A percentile compares a stretch with the other conserved stretches of the same genome.
phyloP scores from a whole-genome alignment of 352 stramenopile species.

The Vaucheria bursata region DNA sequence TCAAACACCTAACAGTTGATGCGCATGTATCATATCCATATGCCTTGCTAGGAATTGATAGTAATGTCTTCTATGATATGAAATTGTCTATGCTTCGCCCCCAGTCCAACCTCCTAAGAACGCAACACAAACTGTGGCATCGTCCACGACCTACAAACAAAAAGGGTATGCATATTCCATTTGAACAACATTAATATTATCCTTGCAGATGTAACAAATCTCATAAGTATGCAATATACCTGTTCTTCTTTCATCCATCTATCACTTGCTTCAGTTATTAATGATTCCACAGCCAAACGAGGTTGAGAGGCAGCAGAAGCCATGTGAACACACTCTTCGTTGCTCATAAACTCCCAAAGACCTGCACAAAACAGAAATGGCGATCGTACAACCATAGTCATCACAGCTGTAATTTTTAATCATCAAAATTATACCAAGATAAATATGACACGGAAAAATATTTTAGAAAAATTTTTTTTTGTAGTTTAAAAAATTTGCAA shows the following conservation, averaged over 20 bases:
- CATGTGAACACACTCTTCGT: slow-evolving; percentile 61
- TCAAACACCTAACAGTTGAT: too few species aligned
- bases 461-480: too few species aligned
- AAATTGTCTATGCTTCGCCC: not conserved
- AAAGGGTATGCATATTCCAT: not conserved
- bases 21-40: too few species aligned
- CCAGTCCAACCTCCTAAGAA: slow-evolving; percentile 61
- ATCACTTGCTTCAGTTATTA: slow-evolving; percentile 87
- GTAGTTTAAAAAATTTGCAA: too few species aligned
- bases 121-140: slow-evolving; percentile 94
- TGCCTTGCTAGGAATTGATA: too few species aligned
- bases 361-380: not conserved
- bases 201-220: not conserved
- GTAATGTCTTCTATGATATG: too few species aligned
- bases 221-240: not conserved
- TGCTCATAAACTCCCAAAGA: slow-evolving; percentile 80
- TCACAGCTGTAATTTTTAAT: too few species aligned
- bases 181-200: not conserved
- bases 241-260: slow-evolving; percentile 95
- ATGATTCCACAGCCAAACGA: slow-evolving; percentile 66
- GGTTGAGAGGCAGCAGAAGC: slow-evolving; percentile 48
- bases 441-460: too few species aligned
- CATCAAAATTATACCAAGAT: too few species aligned
- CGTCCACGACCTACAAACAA: slow-evolving; percentile 84
- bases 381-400: too few species aligned